Conservation (phyloP, 176 grass and related monocot genomes). For the Aegilops speltoides region DNA sequence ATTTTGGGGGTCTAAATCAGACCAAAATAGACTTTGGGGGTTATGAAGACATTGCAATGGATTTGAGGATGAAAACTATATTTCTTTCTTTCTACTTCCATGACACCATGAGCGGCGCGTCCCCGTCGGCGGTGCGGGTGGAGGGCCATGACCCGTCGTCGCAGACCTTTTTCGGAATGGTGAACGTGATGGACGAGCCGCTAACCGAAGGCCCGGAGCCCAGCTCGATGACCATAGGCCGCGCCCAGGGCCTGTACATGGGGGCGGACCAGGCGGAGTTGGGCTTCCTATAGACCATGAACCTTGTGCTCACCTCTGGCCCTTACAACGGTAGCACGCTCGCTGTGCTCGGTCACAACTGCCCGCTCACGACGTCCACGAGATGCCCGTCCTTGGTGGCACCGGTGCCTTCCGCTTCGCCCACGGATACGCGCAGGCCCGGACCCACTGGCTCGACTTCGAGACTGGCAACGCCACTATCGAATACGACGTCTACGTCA, state of each 20-base stretch:
- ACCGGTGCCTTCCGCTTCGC: slow-evolving; percentile 60
- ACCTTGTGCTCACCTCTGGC: slow-evolving; percentile 56
- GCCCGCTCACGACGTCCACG: slow-evolving; percentile 31
- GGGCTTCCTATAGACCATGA: slow-evolving; percentile 81
- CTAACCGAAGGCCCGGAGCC: background rate
- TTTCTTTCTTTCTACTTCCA: slow-evolving; percentile 56
- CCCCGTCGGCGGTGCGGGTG: slow-evolving; percentile 35
- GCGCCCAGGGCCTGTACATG: slow-evolving; percentile 71
- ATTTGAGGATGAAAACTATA: too few species aligned
- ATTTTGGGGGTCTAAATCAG: too few species aligned
- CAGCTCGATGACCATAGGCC: slow-evolving; percentile 38
- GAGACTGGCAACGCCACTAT: slow-evolving; percentile 50
- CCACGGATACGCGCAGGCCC: slow-evolving; percentile 44
- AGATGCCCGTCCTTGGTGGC: slow-evolving; percentile 66
- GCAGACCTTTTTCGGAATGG: slow-evolving; percentile 27
- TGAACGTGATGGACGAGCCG: background rate
- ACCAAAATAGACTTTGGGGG: too few species aligned
- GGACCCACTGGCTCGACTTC: slow-evolving; percentile 36
- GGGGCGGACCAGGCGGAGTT: slow-evolving; percentile 32
- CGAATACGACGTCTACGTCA: slow-evolving; percentile 69
- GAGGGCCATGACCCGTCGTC: background rate
- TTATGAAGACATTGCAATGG: too few species aligned
- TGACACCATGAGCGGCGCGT: slow-evolving; percentile 59
- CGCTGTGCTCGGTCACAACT: slow-evolving; percentile 60
- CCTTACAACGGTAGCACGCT: slow-evolving; percentile 61